Evolutionary conservation across 345 rosid genomes (phyloP), one percentile per base, ranked within the genome.

Genomic region (Barbarea vulgaris): DNA sequence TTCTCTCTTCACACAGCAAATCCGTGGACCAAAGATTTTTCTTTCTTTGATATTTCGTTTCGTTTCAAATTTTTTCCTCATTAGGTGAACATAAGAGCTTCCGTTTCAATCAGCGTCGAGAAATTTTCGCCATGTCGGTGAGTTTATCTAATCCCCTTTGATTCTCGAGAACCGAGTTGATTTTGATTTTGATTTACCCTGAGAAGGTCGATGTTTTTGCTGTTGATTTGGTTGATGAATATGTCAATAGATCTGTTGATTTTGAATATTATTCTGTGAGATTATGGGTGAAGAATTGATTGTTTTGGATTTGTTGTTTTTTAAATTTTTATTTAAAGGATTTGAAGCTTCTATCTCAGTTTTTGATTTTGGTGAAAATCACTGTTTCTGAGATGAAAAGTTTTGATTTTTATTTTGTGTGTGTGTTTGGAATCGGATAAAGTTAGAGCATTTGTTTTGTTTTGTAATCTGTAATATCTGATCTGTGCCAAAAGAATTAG

Each of bases 221-320:
- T 67, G 51, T 28, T 67, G 54, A 31, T 39, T 36, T 75, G 44
- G 39, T 61, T 52, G 56, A 25, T 6, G 58, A 44, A 44, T 24
- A 77, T 57, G 10, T 37, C 17, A 58, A 50, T 6, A 71, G 81
- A 77, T 77, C 77, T 77, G 76, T 56, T 71, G 8, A 70, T 63
- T 70, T 0, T 3, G 37, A 34, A 55, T 77, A 17, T 39, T 54
- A n/a, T 33, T 22, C 8, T 54, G 33, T 63, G 7, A 42, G 64
- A 53, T 69, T 18, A 2, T 62, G 1, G 14, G 13, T 17, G 13
- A 31, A 50, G 0, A 18, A 21, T 36, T 7, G 11, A 9, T 34
- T 7, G 30, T 22, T 67, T 41, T 44, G 25, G 64, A 39, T 62
- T 63, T n/a, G 6, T 10, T 2, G 41, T 9, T 7, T 50, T 36